These are phyloP conservation scores for Echium plantagineum DNA, from an alignment of 257 asterid species.

Conservation along the genomic window DNA sequence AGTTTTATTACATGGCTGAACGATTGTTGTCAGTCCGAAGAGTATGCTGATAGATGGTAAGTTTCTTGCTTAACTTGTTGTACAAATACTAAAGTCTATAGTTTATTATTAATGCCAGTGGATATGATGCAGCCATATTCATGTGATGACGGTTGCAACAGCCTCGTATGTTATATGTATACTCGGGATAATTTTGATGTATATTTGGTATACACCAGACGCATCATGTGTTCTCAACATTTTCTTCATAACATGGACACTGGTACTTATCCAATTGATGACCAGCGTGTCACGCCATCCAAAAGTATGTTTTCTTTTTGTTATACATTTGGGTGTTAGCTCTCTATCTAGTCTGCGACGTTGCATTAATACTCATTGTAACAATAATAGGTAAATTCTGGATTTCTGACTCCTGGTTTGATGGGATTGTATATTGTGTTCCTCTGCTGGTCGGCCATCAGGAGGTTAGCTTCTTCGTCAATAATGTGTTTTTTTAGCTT, in stretches of 20 bases:
- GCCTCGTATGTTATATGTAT: constrained; percentile 34
- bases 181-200: constrained; percentile 41
- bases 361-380: constrained; percentile 1
- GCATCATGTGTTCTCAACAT: constrained; percentile 45
- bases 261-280: constrained; percentile 44
- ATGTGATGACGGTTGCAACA: constrained; percentile 38
- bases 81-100: neutral
- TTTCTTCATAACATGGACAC: constrained; percentile 46
- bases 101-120: neutral
- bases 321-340: neutral
- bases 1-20: constrained; percentile 46
- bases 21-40: constrained; percentile 30
- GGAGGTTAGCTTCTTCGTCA: constrained; percentile 18
- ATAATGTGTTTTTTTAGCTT: neutral
- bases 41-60: constrained; percentile 35
- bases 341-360: neutral
- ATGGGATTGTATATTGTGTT: constrained; percentile 45
- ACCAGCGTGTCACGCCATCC: constrained; percentile 45
- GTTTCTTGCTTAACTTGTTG: neutral
- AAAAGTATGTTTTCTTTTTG: constrained; percentile 12
- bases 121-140: constrained; percentile 32
- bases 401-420: constrained; percentile 41
- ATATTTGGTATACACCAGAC: constrained; percentile 46
- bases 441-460: constrained; percentile 52
- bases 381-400: constrained; percentile 27